These are phyloP conservation scores for Phytophthora megakarya DNA, from an alignment of 352 stramenopile species.

Conservation along the genomic window DNA sequence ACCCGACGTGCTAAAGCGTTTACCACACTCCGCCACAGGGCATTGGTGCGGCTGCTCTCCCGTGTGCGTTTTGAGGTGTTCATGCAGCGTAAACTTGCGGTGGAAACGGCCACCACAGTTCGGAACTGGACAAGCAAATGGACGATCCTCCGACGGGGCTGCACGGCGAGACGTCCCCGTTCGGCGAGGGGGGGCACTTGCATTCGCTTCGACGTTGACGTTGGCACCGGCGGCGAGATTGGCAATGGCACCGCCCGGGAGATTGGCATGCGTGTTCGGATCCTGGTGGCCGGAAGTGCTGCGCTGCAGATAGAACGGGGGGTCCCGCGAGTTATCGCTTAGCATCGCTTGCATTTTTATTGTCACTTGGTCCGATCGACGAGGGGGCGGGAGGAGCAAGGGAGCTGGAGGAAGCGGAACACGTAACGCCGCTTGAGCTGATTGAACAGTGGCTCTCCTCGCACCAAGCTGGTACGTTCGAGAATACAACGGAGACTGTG, in stretches of 20 bases:
- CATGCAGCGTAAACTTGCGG: conserved; percentile 77
- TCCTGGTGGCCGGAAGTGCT: conserved; percentile 23
- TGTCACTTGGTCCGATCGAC: conserved; percentile 2
- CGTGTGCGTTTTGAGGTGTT: conserved; percentile 87
- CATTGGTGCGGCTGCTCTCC: conserved; percentile 78
- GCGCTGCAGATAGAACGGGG: conserved; percentile 44
- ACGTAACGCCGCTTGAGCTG: conserved; percentile 25
- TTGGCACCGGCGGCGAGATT: conserved; percentile 35
- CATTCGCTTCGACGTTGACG: conserved; percentile 20
- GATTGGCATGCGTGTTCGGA: conserved; percentile 35
- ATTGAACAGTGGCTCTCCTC: conserved; percentile 42
- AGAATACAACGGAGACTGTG: conserved; percentile 34
- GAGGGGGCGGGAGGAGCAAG: not conserved
- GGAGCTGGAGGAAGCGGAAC: conserved; percentile 10
- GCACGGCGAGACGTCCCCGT: conserved; percentile 32
- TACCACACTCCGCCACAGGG: conserved; percentile 56
- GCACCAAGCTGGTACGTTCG: conserved; percentile 37
- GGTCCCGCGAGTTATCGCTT: conserved; percentile 32
- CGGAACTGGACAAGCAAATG: conserved; percentile 41
- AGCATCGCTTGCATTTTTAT: conserved; percentile 47
- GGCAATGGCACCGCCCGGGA: conserved; percentile 30
- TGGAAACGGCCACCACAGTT: conserved; percentile 67
- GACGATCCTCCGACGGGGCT: conserved; percentile 39
- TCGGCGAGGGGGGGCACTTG: conserved; percentile 7
- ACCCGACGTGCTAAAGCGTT: conserved; percentile 65